Percentiles rank a stretch among this genome's conserved stretches.
Conservation (phyloP, 176 grass and related monocot species). For the Juncus effusus region DNA sequence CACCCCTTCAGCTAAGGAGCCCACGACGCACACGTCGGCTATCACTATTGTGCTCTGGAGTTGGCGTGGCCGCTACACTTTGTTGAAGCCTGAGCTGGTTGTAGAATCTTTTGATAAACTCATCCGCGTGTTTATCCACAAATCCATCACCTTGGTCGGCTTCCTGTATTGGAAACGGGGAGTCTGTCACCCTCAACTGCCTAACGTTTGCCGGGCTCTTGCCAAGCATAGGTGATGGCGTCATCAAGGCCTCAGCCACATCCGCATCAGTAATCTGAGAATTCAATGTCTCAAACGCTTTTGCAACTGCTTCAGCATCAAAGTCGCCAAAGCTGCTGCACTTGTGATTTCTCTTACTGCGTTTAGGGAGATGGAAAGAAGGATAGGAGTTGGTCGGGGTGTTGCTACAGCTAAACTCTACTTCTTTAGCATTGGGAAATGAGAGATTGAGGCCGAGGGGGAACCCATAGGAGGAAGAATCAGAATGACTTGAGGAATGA, state of each 20-base stretch:
- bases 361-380: slow-evolving; percentile 33
- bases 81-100: slow-evolving; percentile 70
- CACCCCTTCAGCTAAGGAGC: not conserved
- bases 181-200: slow-evolving; percentile 82
- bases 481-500: not conserved
- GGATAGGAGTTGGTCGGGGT: slow-evolving; percentile 40
- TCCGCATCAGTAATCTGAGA: slow-evolving; percentile 18
- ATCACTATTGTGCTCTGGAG: slow-evolving; percentile 38
- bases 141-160: slow-evolving; percentile 42
- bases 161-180: slow-evolving; percentile 59
- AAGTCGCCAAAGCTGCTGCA: slow-evolving; percentile 13
- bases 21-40: slow-evolving; percentile 23
- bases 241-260: slow-evolving; percentile 5
- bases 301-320: slow-evolving; percentile 42
- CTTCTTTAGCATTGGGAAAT: slow-evolving; percentile 35
- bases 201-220: slow-evolving; percentile 38
- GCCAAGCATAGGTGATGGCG: slow-evolving; percentile 62
- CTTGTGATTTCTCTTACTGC: not conserved
- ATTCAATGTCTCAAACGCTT: slow-evolving; percentile 63
- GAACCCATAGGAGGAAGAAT: not conserved
- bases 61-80: slow-evolving; percentile 25
- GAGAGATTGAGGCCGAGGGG: slow-evolving; percentile 27
- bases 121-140: slow-evolving; percentile 47
- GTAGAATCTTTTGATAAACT: slow-evolving; percentile 72
- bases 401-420: slow-evolving; percentile 91